These are phyloP conservation scores for Coniochaeta pulveracea DNA, from an alignment of 2,329 filamentous ascomycete species.

Conservation along the genomic window DNA sequence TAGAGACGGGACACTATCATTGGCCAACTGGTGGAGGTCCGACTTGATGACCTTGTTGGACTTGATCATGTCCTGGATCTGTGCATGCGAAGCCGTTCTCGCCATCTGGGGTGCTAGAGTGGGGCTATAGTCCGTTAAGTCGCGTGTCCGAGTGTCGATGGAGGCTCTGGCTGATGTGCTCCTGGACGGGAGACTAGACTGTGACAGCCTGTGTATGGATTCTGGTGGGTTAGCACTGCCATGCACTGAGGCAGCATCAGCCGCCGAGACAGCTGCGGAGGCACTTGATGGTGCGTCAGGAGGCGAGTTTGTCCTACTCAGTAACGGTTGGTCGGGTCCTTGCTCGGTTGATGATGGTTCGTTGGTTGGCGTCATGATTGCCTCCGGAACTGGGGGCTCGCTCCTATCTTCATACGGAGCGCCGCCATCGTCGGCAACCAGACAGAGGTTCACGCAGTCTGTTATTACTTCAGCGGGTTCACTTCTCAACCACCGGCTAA, in stretches of 20 bases:
- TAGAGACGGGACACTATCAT: slow-evolving; percentile 47
- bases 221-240: no score
- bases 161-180: slow-evolving; percentile 36
- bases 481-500: slow-evolving; percentile 67
- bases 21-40: slow-evolving; percentile 41
- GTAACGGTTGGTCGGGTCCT: no score
- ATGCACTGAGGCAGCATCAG: no score
- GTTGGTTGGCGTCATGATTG: slow-evolving; percentile 7
- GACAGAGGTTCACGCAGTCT: slow-evolving; percentile 63
- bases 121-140: slow-evolving; percentile 46
- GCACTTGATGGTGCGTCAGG: no score
- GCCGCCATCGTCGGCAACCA: slow-evolving; percentile 10
- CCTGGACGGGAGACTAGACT: slow-evolving; percentile 39
- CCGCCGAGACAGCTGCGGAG: no score
- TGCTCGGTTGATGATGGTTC: no score
- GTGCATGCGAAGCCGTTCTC: slow-evolving; percentile 38
- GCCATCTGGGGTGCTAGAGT: slow-evolving; percentile 37
- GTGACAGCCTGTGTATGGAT: slow-evolving; percentile 31
- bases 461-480: slow-evolving; percentile 72
- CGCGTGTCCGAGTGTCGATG: slow-evolving; percentile 25
- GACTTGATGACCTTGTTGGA: slow-evolving; percentile 48
- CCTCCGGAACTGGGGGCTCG: background rate
- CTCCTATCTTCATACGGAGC: background rate
- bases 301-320: no score
- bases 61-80: slow-evolving; percentile 48